These are phyloP conservation scores for Microthyrium microscopicum DNA, from an alignment of 2,329 filamentous ascomycete species.

Conservation along the genomic window DNA sequence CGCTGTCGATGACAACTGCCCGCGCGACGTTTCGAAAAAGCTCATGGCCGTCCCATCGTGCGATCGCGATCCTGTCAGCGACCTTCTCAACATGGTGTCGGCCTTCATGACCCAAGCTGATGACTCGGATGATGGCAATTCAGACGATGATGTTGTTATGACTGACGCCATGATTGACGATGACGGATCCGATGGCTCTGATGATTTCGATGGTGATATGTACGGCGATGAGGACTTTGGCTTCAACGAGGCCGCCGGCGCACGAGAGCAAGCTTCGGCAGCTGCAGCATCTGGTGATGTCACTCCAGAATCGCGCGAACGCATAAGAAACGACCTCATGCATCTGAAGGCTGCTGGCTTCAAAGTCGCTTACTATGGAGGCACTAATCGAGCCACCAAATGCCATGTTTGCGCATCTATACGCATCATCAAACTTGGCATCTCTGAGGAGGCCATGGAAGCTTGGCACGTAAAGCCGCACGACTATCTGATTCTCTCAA, in stretches of 20 bases:
- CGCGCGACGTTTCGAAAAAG: too few species aligned
- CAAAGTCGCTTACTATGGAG: constrained; percentile 45
- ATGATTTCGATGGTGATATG: constrained; percentile 17
- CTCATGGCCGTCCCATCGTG: constrained; percentile 24
- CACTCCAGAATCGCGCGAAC: constrained; percentile 1
- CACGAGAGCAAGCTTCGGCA: background rate
- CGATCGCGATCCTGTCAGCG: constrained; percentile 27
- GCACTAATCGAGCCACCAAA: constrained; percentile 25
- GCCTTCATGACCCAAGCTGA: constrained; percentile 33
- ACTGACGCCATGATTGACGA: constrained; percentile 10
- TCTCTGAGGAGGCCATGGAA: constrained; percentile 57
- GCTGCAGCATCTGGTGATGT: background rate
- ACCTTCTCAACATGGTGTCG: constrained; percentile 27
- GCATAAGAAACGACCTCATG: constrained; percentile 43
- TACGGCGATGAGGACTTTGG: constrained; percentile 2
- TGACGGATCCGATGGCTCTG: constrained; percentile 20
- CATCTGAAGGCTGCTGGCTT: constrained; percentile 46
- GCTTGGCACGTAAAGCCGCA: constrained; percentile 55
- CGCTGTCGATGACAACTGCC: constrained; percentile 29
- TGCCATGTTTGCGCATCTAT: constrained; percentile 51
- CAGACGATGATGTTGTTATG: constrained; percentile 11
- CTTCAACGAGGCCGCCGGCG: background rate
- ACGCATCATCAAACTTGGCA: constrained; percentile 49
- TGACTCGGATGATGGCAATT: constrained; percentile 25
- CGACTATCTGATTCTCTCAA: constrained; percentile 59